Evolutionary conservation across 352 stramenopile genomes (phyloP).

Genomic region (Globisporangium barbulae): DNA sequence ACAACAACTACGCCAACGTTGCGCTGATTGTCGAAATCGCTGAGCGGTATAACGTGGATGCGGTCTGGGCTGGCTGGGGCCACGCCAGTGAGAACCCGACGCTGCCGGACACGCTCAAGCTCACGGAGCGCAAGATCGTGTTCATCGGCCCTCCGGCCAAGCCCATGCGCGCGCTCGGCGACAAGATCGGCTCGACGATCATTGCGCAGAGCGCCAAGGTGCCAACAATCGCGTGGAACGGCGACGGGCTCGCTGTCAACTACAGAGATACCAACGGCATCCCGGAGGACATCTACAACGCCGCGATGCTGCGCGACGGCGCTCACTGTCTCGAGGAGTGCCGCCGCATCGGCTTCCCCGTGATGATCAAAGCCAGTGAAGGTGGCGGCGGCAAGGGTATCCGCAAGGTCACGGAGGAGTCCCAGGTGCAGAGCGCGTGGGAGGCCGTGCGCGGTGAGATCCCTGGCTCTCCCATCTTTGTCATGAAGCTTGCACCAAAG

Average conservation of each 20-base stretch:
- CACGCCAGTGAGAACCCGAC: slow-evolving; percentile 98
- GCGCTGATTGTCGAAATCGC: slow-evolving; percentile 98
- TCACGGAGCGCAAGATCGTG: slow-evolving; percentile 92
- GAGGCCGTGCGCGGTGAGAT: slow-evolving; percentile 98
- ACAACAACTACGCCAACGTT: slow-evolving; percentile 99
- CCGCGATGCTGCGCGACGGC: slow-evolving; percentile 91
- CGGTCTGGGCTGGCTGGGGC: slow-evolving; percentile 98
- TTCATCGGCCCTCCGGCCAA: slow-evolving; percentile 98
- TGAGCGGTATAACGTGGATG: slow-evolving; percentile 95
- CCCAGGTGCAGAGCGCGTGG: slow-evolving; percentile 94
- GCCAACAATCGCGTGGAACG: slow-evolving; percentile 99
- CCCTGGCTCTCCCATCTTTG: slow-evolving; percentile 98
- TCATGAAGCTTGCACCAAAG: slow-evolving; percentile 98
- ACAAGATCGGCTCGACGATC: slow-evolving; percentile 99
- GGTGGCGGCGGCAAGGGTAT: slow-evolving; percentile 99
- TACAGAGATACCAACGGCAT: slow-evolving; percentile 89
- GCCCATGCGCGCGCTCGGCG: slow-evolving; percentile 98
- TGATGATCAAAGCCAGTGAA: slow-evolving; percentile 99
- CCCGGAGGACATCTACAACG: slow-evolving; percentile 92
- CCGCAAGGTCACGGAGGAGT: slow-evolving; percentile 90
- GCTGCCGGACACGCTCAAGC: slow-evolving; percentile 93
- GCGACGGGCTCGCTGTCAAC: slow-evolving; percentile 91
- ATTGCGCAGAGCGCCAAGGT: slow-evolving; percentile 99
- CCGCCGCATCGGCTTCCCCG: slow-evolving; percentile 96
- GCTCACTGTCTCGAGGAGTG: slow-evolving; percentile 92